Conservation (phyloP, 352 stramenopile species). For the Phytophthora rubi region DNA sequence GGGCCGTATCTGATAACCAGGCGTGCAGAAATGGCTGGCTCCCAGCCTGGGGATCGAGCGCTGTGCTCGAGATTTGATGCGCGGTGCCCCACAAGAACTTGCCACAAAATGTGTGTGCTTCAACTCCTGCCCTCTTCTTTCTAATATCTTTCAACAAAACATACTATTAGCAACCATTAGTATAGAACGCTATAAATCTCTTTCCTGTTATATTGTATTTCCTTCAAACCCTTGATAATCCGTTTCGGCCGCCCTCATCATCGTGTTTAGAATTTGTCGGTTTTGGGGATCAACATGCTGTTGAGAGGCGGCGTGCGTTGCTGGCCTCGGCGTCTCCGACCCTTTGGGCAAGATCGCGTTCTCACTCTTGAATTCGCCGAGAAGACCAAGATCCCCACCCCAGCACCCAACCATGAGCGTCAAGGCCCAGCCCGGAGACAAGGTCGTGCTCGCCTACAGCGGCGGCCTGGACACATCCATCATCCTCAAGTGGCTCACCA, state of each 20-base stretch:
- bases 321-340: constrained; percentile 9
- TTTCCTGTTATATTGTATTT: not conserved
- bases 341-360: constrained; percentile 19
- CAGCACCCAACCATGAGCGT: constrained; percentile 67
- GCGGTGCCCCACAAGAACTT: constrained; percentile 21
- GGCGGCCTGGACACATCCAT: constrained; percentile 98
- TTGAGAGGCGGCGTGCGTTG: constrained; percentile 33
- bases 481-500: constrained; percentile 98
- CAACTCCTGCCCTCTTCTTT: not conserved
- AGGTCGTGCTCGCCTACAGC: constrained; percentile 97
- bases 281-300: constrained; percentile 32
- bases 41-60: constrained; percentile 13
- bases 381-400: constrained; percentile 20
- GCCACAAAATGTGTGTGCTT: constrained; percentile 8
- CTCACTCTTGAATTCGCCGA: constrained; percentile 54
- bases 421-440: constrained; percentile 77
- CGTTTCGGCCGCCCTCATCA: constrained; percentile 30
- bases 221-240: not conserved
- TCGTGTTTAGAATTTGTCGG: constrained; percentile 23
- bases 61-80: constrained; percentile 27
- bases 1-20: constrained; percentile 20
- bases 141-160: not conserved
- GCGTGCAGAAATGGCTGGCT: constrained; percentile 25
- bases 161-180: not conserved
- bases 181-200: too few species aligned